A percentile compares a stretch with the other conserved stretches of the same genome.
Evolutionary conservation across 2,329 filamentous ascomycete genomes (phyloP).

Genomic region (Neonectria hederae): DNA sequence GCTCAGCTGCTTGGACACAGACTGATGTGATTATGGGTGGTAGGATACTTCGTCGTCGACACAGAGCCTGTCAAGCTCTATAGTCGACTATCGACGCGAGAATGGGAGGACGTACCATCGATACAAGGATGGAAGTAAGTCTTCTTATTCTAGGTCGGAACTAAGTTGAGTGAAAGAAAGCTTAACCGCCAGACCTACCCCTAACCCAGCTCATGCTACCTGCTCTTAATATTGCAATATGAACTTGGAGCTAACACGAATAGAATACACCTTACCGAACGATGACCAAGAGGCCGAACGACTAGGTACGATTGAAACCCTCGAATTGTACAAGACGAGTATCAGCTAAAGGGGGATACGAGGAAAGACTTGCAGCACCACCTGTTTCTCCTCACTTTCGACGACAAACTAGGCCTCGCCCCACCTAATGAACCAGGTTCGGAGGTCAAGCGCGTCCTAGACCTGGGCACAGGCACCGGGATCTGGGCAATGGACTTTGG

Average conservation of each 20-base stretch:
- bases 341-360: neutral
- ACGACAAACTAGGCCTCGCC: slow-evolving; percentile 1
- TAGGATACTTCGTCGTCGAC: slow-evolving; percentile 10
- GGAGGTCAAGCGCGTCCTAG: slow-evolving; percentile 9
- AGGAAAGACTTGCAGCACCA: slow-evolving; percentile 15
- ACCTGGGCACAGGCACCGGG: slow-evolving; percentile 22
- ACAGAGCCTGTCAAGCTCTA: slow-evolving; percentile 6
- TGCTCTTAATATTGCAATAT: neutral
- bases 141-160: neutral
- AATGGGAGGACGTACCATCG: slow-evolving; percentile 19
- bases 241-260: neutral
- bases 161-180: neutral
- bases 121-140: slow-evolving; percentile 9
- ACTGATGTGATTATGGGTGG: neutral
- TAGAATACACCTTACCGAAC: slow-evolving; percentile 2
- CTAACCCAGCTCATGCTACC: neutral
- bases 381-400: slow-evolving; percentile 13
- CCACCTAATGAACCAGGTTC: neutral
- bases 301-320: neutral
- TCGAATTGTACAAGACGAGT: neutral
- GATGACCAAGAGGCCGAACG: slow-evolving; percentile 1
- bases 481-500: slow-evolving; percentile 24
- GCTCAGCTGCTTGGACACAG: neutral
- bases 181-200: neutral
- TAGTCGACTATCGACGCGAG: slow-evolving; percentile 17